These are phyloP conservation scores for Breviolum minutum DNA, from an alignment of 73 alveolate species.

Conservation along the genomic window DNA sequence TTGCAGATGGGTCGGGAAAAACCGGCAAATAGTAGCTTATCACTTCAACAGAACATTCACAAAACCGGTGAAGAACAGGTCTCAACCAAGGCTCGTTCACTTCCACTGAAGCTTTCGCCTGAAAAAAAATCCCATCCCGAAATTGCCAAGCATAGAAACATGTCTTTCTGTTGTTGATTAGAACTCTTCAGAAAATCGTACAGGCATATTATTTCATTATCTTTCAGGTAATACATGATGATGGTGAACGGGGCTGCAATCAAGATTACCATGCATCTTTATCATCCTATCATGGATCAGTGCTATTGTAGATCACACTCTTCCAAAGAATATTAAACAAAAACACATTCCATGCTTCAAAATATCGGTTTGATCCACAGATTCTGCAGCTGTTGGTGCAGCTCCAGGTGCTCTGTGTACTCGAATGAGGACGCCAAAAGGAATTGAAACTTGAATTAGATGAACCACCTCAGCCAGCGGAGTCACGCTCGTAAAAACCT, in stretches of 20 bases:
- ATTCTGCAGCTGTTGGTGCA: no score
- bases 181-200: neutral
- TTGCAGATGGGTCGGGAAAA: no score
- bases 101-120: conserved; percentile 1
- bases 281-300: neutral
- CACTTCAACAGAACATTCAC: no score
- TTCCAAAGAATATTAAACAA: neutral
- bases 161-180: neutral
- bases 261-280: neutral
- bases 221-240: neutral
- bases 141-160: neutral
- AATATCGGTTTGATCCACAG: no score
- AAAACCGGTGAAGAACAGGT: no score
- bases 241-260: neutral
- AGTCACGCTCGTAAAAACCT: neutral
- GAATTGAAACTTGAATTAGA: conserved; percentile 35
- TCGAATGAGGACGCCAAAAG: neutral
- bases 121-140: neutral
- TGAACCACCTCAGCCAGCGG: neutral
- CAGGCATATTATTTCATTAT: neutral
- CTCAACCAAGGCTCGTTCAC: neutral
- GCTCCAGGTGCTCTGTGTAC: no score
- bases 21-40: no score
- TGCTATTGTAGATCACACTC: neutral
- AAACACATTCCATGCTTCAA: neutral